A percentile compares a stretch with the other conserved stretches of the same genome.
Conservation (phyloP, 176 grass and related monocot genomes). For the Musa troglodytarum region DNA sequence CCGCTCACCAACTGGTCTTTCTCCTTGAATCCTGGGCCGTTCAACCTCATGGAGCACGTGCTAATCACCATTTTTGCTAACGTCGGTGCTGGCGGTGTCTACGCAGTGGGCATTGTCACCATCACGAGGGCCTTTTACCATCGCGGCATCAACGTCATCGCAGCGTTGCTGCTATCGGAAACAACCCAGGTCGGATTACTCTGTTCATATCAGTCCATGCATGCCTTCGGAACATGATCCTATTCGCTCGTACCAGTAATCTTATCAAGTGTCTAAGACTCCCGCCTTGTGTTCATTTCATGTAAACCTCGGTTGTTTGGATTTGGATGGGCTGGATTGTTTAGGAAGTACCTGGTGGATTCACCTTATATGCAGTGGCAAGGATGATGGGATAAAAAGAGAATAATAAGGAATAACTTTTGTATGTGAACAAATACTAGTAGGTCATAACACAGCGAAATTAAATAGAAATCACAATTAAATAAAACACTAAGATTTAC, state of each 20-base stretch:
- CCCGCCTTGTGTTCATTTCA: not conserved
- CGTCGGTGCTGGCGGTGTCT: slow-evolving; percentile 21
- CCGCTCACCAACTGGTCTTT: slow-evolving; percentile 35
- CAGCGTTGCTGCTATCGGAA: slow-evolving; percentile 59
- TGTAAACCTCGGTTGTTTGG: slow-evolving; percentile 40
- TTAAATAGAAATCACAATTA: no score
- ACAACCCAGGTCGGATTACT: slow-evolving; percentile 47
- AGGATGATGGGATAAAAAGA: no score
- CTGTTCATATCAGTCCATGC: not conserved
- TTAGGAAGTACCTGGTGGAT: slow-evolving; percentile 63
- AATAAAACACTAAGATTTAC: no score
- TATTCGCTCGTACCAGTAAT: no score
- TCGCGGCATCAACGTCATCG: slow-evolving; percentile 40
- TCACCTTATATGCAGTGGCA: slow-evolving; percentile 96
- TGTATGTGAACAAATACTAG: no score
- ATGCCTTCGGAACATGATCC: not conserved
- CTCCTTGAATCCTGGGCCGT: slow-evolving; percentile 68
- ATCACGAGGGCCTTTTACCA: slow-evolving; percentile 72
- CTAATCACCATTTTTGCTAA: slow-evolving; percentile 34
- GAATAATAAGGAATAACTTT: no score
- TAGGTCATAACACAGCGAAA: no score
- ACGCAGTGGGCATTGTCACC: slow-evolving; percentile 63
- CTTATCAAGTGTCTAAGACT: not conserved
- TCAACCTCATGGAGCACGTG: slow-evolving; percentile 87
- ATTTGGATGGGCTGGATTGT: slow-evolving; percentile 78